Percentiles rank a stretch among this genome's conserved stretches.
These are phyloP conservation scores for Cordyceps cateniannulata DNA, from an alignment of 2,329 filamentous ascomycete species.

Conservation along the genomic window DNA sequence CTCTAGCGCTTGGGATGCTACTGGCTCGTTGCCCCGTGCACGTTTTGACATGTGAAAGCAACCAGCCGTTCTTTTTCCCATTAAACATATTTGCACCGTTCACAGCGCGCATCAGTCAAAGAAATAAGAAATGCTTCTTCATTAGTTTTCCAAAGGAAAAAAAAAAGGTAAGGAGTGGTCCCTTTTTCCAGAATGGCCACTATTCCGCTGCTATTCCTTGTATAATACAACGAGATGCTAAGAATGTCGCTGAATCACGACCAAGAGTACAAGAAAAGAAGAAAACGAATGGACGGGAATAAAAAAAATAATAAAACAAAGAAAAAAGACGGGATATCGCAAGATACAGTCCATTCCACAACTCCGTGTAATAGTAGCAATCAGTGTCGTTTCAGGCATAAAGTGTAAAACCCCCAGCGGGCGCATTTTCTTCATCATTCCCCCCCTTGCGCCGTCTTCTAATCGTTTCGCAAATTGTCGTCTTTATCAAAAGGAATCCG, in stretches of 20 bases:
- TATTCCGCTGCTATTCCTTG: background rate
- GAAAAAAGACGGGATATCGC: slow-evolving; percentile 10
- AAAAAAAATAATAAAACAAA: slow-evolving; percentile 7
- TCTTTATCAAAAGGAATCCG: slow-evolving; percentile 11
- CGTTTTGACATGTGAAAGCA: background rate
- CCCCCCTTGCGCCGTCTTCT: background rate
- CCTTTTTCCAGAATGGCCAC: background rate
- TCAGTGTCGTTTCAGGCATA: slow-evolving; percentile 8
- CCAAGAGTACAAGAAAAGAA: background rate
- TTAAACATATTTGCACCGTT: too few species aligned
- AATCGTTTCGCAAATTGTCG: background rate
- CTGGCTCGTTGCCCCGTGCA: background rate
- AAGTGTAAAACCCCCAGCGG: background rate
- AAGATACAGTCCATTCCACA: slow-evolving; percentile 1
- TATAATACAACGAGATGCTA: slow-evolving; percentile 6
- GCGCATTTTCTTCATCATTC: background rate
- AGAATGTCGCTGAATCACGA: background rate
- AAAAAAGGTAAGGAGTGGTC: background rate
- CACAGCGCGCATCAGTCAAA: background rate
- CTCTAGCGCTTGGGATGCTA: background rate
- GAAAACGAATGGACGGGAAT: background rate
- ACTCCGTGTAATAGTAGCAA: slow-evolving; percentile 10
- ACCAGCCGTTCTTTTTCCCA: too few species aligned
- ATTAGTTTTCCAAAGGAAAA: background rate
- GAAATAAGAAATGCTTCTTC: background rate